A percentile compares a stretch with the other conserved stretches of the same genome.
phyloP scores from a whole-genome alignment of 83 land plant species.

The Picea abies region DNA sequence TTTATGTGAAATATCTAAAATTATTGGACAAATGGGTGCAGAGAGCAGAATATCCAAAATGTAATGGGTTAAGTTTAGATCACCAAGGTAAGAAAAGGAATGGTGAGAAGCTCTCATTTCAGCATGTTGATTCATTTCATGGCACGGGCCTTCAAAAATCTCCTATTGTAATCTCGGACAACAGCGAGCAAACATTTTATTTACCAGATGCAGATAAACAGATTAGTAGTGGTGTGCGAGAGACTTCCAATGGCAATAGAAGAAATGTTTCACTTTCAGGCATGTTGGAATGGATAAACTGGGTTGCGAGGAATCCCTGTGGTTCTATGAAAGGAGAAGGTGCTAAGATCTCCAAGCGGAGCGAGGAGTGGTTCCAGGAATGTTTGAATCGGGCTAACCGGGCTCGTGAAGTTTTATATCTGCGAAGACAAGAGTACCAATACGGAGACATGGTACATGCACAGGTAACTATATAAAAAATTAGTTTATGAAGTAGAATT shows the following conservation, averaged over 20 bases:
- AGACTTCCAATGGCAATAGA: background rate
- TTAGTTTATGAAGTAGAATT: background rate
- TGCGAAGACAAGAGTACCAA: background rate
- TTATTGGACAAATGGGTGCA: constrained; percentile 39
- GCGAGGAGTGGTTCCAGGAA: constrained; percentile 1
- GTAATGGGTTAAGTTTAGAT: background rate
- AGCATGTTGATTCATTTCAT: constrained; percentile 10
- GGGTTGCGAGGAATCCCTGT: constrained; percentile 36
- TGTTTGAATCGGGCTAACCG: constrained; percentile 1
- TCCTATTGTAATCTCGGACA: background rate
- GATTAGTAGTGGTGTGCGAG: background rate
- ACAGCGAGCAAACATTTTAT: background rate
- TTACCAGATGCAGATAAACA: background rate
- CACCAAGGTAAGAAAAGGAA: constrained; percentile 7
- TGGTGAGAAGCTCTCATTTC: constrained; percentile 3
- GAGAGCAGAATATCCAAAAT: background rate
- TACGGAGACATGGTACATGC: background rate
- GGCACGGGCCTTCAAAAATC: background rate
- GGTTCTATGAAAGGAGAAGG: constrained; percentile 15
- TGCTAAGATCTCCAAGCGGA: background rate
- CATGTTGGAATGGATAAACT: constrained; percentile 51
- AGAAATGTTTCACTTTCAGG: background rate
- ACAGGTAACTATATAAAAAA: background rate
- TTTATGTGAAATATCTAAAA: constrained; percentile 40
- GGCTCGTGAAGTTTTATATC: constrained; percentile 20